phyloP scores from a whole-genome alignment of 192 early-diverging fungal genomes.

The Coemansia sp. region DNA sequence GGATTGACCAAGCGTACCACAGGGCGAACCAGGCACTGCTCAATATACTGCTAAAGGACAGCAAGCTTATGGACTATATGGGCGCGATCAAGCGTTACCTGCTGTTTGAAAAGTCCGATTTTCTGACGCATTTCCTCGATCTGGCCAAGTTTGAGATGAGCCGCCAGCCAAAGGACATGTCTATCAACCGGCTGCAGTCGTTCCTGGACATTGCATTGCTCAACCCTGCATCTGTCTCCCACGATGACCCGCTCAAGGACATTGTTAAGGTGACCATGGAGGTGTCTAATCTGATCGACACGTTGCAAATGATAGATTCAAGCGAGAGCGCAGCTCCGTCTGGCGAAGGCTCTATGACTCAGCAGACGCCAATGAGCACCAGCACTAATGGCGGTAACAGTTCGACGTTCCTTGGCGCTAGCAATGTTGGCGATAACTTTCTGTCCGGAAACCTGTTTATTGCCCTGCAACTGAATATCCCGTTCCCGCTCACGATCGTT shows the following conservation, averaged over 20 bases:
- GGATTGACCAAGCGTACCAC: slow-evolving; percentile 83
- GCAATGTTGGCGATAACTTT: slow-evolving; percentile 31
- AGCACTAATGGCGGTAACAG: background rate
- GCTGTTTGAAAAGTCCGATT: slow-evolving; percentile 91
- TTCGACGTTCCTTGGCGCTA: slow-evolving; percentile 20
- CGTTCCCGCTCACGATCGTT: slow-evolving; percentile 88
- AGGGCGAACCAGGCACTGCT: slow-evolving; percentile 86
- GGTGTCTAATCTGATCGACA: slow-evolving; percentile 61
- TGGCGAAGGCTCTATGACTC: slow-evolving; percentile 3
- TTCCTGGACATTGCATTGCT: slow-evolving; percentile 86
- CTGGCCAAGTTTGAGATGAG: slow-evolving; percentile 64
- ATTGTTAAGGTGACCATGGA: slow-evolving; percentile 81
- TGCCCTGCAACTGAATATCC: slow-evolving; percentile 76
- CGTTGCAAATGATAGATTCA: slow-evolving; percentile 23
- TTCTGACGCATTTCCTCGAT: slow-evolving; percentile 91
- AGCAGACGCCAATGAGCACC: slow-evolving; percentile 8
- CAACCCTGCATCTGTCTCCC: slow-evolving; percentile 78
- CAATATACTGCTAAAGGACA: slow-evolving; percentile 73
- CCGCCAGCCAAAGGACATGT: slow-evolving; percentile 54
- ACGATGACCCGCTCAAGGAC: slow-evolving; percentile 82
- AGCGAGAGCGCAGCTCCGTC: background rate
- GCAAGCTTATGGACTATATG: slow-evolving; percentile 73
- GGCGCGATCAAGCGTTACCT: slow-evolving; percentile 91
- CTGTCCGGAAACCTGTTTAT: slow-evolving; percentile 73
- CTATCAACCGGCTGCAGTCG: slow-evolving; percentile 72